These are phyloP conservation scores for Komagataea norvegica DNA, from an alignment of 1,139 yeast genomes.

Conservation along the genomic window DNA sequence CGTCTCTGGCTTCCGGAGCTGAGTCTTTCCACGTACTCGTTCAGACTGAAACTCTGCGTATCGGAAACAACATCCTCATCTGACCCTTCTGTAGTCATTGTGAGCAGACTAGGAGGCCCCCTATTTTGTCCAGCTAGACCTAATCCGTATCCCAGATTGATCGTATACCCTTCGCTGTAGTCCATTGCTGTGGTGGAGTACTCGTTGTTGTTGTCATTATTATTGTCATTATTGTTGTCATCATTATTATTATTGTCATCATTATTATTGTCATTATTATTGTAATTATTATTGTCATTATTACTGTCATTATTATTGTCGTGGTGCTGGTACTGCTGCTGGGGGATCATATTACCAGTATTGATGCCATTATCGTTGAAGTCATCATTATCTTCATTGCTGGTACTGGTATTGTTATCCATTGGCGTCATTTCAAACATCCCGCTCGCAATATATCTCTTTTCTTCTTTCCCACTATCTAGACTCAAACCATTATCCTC, in stretches of 20 bases:
- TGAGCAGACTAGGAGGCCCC: conserved; percentile 25
- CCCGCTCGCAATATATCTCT: neutral
- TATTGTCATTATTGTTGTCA: neutral
- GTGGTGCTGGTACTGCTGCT: no score
- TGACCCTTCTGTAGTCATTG: conserved; percentile 18
- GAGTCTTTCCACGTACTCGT: conserved; percentile 8
- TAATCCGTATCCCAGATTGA: conserved; percentile 24
- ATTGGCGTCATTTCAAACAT: neutral
- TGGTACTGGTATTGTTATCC: conserved; percentile 1
- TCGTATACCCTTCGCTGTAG: conserved; percentile 15
- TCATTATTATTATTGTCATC: conserved; percentile 1
- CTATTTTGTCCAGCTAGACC: conserved; percentile 20
- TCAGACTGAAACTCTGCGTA: conserved; percentile 4
- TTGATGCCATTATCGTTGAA: conserved; percentile 1
- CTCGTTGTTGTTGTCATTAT: neutral
- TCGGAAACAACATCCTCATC: conserved; percentile 4
- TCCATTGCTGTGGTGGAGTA: neutral
- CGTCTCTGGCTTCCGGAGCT: conserved; percentile 4
- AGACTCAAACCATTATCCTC: conserved; percentile 1
- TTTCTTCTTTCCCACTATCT: neutral
- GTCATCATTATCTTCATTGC: conserved; percentile 2
- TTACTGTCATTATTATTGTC: conserved; percentile 2
- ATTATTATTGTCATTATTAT: neutral
- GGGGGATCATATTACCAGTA: neutral
- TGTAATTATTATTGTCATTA: conserved; percentile 1